Conservation (phyloP, 2,329 filamentous ascomycete genomes). For the Fusarium brachygibbosum region DNA sequence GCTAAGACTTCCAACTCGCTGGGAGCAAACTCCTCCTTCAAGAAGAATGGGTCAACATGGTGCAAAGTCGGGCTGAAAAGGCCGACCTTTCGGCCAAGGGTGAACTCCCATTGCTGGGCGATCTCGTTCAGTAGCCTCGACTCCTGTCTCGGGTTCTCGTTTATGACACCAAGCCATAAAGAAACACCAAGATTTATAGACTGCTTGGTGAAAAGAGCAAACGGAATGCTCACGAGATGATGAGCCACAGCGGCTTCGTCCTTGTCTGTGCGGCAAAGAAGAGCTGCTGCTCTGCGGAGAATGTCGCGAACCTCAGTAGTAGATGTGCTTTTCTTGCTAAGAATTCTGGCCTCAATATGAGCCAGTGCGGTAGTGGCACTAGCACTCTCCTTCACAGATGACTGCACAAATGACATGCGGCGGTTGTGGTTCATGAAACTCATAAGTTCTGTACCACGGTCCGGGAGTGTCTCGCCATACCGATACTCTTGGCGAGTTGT, state of each 20-base stretch:
- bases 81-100: slow-evolving; percentile 81
- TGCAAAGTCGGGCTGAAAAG: slow-evolving; percentile 82
- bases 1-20: slow-evolving; percentile 82
- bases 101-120: slow-evolving; percentile 90
- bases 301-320: slow-evolving; percentile 83
- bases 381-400: slow-evolving; percentile 66
- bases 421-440: slow-evolving; percentile 69
- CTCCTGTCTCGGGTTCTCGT: slow-evolving; percentile 92
- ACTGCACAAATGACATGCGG: slow-evolving; percentile 65
- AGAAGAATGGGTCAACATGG: slow-evolving; percentile 89
- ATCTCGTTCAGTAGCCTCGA: slow-evolving; percentile 88
- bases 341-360: slow-evolving; percentile 78
- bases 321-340: slow-evolving; percentile 76
- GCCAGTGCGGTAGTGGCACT: slow-evolving; percentile 76
- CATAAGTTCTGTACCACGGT: slow-evolving; percentile 76
- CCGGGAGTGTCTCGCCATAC: slow-evolving; percentile 81
- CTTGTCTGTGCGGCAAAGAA: slow-evolving; percentile 82
- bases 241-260: slow-evolving; percentile 85
- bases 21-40: slow-evolving; percentile 92
- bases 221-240: slow-evolving; percentile 92
- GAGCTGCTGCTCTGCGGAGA: slow-evolving; percentile 84
- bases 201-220: slow-evolving; percentile 92
- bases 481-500: slow-evolving; percentile 97
- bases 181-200: slow-evolving; percentile 96
- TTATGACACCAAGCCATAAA: slow-evolving; percentile 95